Conservation (phyloP, 495 filamentous ascomycete genomes). For the Hypoxylon trugodes region DNA sequence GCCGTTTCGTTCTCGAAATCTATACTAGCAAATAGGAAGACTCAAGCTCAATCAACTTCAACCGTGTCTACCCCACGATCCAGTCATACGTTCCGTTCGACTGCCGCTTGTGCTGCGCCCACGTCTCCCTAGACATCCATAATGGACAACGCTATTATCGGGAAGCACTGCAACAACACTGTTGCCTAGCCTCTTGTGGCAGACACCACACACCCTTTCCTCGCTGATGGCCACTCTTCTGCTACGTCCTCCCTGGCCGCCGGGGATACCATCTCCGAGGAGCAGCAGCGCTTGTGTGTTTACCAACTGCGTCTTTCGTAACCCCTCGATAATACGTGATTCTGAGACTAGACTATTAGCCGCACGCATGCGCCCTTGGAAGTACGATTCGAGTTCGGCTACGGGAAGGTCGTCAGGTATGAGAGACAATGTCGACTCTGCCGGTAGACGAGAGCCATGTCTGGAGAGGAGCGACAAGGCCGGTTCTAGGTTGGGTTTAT, state of each 20-base stretch:
- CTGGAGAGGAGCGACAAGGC: conserved; percentile 87
- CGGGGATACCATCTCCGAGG: conserved; percentile 68
- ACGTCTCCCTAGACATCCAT: conserved; percentile 69
- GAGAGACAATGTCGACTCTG: conserved; percentile 80
- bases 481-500: conserved; percentile 76
- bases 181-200: conserved; percentile 89
- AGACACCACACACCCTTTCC: conserved; percentile 88
- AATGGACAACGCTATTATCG: conserved; percentile 77
- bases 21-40: no score
- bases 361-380: conserved; percentile 87
- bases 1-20: not conserved
- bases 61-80: conserved; percentile 39
- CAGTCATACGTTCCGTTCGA: conserved; percentile 32
- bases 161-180: conserved; percentile 75
- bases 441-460: conserved; percentile 90
- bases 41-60: no score
- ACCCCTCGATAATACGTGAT: conserved; percentile 73
- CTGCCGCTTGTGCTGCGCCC: conserved; percentile 37
- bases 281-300: conserved; percentile 74
- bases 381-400: conserved; percentile 85
- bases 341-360: conserved; percentile 83
- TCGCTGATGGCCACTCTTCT: conserved; percentile 81
- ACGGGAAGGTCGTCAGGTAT: conserved; percentile 85
- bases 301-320: conserved; percentile 77
- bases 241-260: conserved; percentile 67